Evolutionary conservation across 2,329 filamentous ascomycete genomes (phyloP), one percentile per base, ranked within the genome.

Genomic region (Xylariales sp.): DNA sequence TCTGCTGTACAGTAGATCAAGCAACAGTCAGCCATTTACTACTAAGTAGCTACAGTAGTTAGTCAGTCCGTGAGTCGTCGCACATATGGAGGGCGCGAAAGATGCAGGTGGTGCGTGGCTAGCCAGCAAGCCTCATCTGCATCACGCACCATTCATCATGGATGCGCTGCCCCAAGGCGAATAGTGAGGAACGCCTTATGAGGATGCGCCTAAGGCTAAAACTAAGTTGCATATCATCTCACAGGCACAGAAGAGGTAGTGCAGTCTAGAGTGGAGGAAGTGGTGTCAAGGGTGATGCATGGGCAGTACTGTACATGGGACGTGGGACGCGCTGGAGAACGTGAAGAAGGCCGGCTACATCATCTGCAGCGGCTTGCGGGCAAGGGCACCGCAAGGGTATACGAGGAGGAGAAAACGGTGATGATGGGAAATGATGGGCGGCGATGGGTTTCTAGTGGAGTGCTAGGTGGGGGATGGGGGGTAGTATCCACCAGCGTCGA

Each of bases 401-500:
- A 30, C 3, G 10, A 41, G 34, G 34, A 41, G 39, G 36, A 3
- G 53, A 18, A 54, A n/a, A 56, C 9, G 53, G 53, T 56, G 53
- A 56, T n/a, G 39, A 41, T 12, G 39, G 39, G 39, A 4, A 14
- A 10, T 41, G 39, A 41, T 41, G 39, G 39, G 39, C 14, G 39
- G 30, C 41, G 53, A n/a, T n/a, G 16, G 54, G 54, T 0, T 28
- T 28, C 7, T n/a, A 7, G 39, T 65, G 43, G 59, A 39, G 52
- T 16, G 14, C 7, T 18, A 67, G 61, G 68, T 62, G 58, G 71
- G 58, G 65, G 62, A 65, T 64, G 65, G 68, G 53, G 62, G 39
- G 43, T 41, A 50, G 30, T 18, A 30, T 67, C 65, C 66, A 72
- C 69, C 71, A 66, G 8, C 64, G 71, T 68, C 75, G 74, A 77